Base-by-base conservation (phyloP, 345 rosid species). In the Pistacia integerrima region DNA sequence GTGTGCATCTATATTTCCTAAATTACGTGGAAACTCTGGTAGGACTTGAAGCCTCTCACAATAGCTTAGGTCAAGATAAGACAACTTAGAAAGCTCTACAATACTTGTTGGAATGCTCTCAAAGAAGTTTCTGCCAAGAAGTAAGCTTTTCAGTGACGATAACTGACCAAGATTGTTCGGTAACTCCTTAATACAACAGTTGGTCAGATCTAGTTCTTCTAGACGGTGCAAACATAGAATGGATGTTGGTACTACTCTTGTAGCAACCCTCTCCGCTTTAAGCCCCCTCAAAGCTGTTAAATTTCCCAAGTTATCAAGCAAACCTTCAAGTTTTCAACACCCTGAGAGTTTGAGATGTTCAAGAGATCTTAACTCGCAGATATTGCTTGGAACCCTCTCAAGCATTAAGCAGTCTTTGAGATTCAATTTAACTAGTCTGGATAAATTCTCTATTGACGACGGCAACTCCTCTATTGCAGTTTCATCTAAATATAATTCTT, bases 31-130 rank as follows among this genome's bases (percentile, higher is more conserved):
- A 74, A 80, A 82, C 61, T 80, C 86, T 3, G 79, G 83, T 72
- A 86, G 35, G 22, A 79, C 75, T 67, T 63, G 76, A 58, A 86
- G 87, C 68, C 67, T 65, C 77, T 30, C 75, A 60, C 86, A 86
- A 25, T 68, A 68, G 62, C 52, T 51, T 25, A 86, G 28, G 14
- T 48, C 0, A 14, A 84, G 78, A 38, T 13, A 60, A 12, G 1
- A 46, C 28, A 84, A 77, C 16, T 68, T 33, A 51, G 78, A 61
- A 35, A 82, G 88, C 17, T 73, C 70, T 64, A 49, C 74, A 62
- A 87, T 61, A 57, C 80, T 80, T 20, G n/a, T 22, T 0, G 90
- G 83, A 61, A 85, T 49, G 69, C 56, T 38, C 11, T 63, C 49
- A 25, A 87, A 82, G 63, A 67, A 33, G 55, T 82, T 85, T 6